phyloP scores from a whole-genome alignment of 148 eudicot species.

The Arctostaphylos glauca region DNA sequence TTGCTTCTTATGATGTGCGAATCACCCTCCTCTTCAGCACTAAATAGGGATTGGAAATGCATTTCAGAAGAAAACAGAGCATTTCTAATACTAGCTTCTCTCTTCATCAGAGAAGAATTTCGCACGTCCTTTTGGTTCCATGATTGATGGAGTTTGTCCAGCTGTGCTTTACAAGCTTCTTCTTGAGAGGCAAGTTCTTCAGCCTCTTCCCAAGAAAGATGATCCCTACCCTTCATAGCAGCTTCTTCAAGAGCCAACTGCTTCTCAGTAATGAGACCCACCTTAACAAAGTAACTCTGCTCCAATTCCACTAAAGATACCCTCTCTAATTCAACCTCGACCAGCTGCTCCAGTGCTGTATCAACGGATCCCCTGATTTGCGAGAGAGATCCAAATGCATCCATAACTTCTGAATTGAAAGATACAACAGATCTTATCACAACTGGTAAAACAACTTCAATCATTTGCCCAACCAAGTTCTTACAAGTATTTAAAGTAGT shows the following conservation, averaged over 20 bases:
- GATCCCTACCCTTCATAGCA: constrained; percentile 88
- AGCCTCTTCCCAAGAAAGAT: constrained; percentile 99
- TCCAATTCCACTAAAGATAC: constrained; percentile 73
- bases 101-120: constrained; percentile 58
- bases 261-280: constrained; percentile 81
- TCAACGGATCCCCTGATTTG: constrained; percentile 77
- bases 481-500: constrained; percentile 55
- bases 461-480: constrained; percentile 58
- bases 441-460: constrained; percentile 66
- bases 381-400: constrained; percentile 81
- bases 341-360: constrained; percentile 78
- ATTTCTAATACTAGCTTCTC: constrained; percentile 57
- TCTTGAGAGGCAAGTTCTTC: constrained; percentile 99
- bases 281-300: constrained; percentile 80
- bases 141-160: constrained; percentile 76
- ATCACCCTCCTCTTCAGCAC: constrained; percentile 46
- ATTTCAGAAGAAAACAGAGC: constrained; percentile 54
- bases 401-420: constrained; percentile 76
- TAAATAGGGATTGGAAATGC: constrained; percentile 57
- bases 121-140: constrained; percentile 85
- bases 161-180: constrained; percentile 89
- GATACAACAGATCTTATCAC: constrained; percentile 59
- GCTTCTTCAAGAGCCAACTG: constrained; percentile 97
- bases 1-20: constrained; percentile 49
- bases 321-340: constrained; percentile 79